Percentiles rank a stretch among this genome's conserved stretches.
phyloP scores from a whole-genome alignment of 1,284 basidiomycete genomes.

The Trichosporon sp. region DNA sequence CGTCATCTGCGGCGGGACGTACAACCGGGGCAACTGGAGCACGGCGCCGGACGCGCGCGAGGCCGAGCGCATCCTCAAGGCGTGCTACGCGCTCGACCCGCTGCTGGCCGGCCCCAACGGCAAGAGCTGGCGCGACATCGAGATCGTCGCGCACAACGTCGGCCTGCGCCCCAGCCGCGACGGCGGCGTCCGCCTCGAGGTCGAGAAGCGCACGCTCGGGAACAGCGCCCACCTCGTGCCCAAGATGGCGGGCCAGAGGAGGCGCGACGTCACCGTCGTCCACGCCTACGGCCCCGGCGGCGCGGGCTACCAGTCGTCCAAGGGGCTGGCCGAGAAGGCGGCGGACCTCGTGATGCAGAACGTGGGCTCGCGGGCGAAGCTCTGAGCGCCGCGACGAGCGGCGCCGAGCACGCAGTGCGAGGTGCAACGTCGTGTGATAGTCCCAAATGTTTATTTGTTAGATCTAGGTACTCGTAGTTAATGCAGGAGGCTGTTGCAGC shows the following conservation, averaged over 20 bases:
- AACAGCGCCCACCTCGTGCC: conserved; percentile 32
- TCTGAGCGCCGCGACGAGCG: conserved; percentile 4
- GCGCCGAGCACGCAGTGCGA: not conserved
- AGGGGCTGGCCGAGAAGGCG: conserved; percentile 44
- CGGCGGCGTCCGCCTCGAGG: conserved; percentile 65
- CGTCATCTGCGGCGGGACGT: conserved; percentile 46
- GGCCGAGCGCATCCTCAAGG: conserved; percentile 47
- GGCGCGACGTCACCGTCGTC: conserved; percentile 53
- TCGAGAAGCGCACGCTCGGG: conserved; percentile 53
- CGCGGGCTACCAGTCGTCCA: conserved; percentile 37
- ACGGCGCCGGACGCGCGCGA: conserved; percentile 33
- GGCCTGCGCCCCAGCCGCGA: conserved; percentile 67
- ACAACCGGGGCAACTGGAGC: conserved; percentile 36
- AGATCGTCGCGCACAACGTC: conserved; percentile 60
- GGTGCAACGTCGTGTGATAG: not conserved
- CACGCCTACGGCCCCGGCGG: conserved; percentile 64
- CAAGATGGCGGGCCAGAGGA: conserved; percentile 50
- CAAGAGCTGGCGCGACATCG: conserved; percentile 47
- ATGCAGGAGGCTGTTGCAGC: not conserved
- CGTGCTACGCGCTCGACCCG: conserved; percentile 46
- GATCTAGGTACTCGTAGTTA: not conserved
- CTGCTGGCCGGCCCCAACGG: conserved; percentile 38
- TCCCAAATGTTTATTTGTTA: not conserved
- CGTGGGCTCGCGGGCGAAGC: conserved; percentile 2
- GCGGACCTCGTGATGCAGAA: conserved; percentile 27